Evolutionary conservation across 352 stramenopile species (phyloP).

Genomic region (Paralagenidium karlingii): DNA sequence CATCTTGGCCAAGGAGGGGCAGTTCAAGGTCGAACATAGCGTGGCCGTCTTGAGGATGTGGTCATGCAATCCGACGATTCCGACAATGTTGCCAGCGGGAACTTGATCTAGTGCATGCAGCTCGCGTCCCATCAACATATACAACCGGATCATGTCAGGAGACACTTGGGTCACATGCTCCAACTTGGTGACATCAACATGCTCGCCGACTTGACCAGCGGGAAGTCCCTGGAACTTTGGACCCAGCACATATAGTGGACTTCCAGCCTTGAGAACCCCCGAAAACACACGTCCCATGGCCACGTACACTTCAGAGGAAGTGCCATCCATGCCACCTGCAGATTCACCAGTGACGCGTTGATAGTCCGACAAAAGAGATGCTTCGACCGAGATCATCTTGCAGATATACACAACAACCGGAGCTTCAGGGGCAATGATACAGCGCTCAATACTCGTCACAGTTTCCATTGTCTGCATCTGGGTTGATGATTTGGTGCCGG

Average conservation of each 20-base stretch:
- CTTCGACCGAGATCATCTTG: slow-evolving; percentile 87
- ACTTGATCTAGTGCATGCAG: slow-evolving; percentile 64
- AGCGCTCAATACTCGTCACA: slow-evolving; percentile 13
- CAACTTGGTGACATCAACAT: slow-evolving; percentile 12
- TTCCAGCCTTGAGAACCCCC: slow-evolving; percentile 50
- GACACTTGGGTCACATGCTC: slow-evolving; percentile 51
- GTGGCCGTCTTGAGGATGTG: slow-evolving; percentile 87
- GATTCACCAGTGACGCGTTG: slow-evolving; percentile 15
- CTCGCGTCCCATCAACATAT: slow-evolving; percentile 90
- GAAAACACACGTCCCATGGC: slow-evolving; percentile 86
- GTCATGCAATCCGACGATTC: slow-evolving; percentile 77
- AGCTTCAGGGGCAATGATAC: slow-evolving; percentile 31
- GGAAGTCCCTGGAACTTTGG: slow-evolving; percentile 76
- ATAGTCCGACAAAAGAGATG: slow-evolving; percentile 73
- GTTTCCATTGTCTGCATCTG: slow-evolving; percentile 2
- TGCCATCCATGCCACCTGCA: slow-evolving; percentile 1
- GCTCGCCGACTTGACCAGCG: slow-evolving; percentile 14
- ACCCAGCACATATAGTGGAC: slow-evolving; percentile 72
- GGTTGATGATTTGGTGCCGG: slow-evolving; percentile 1
- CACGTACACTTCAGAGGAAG: slow-evolving; percentile 54
- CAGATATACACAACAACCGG: slow-evolving; percentile 85
- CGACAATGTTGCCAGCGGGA: slow-evolving; percentile 84
- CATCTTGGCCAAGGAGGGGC: slow-evolving; percentile 79
- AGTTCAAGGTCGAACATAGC: slow-evolving; percentile 61
- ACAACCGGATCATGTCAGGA: slow-evolving; percentile 42